A percentile compares a stretch with the other conserved stretches of the same genome.
phyloP scores from a whole-genome alignment of 306 rosid species.

The Cucurbita ficifolia region DNA sequence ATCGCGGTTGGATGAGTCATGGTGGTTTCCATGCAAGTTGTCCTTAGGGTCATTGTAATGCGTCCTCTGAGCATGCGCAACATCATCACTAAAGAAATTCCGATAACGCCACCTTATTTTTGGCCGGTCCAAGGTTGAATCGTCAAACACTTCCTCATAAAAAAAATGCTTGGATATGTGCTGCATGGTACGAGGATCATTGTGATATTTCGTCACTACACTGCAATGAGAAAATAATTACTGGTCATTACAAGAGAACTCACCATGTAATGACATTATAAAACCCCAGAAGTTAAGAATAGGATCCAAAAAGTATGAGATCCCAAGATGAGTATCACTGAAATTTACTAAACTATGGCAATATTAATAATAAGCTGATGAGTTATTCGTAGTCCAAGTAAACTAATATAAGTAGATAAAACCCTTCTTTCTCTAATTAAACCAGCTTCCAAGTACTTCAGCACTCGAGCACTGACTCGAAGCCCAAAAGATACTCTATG shows the following conservation, averaged over 20 bases:
- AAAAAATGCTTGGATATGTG: conserved; percentile 54
- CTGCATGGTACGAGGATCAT: conserved; percentile 32
- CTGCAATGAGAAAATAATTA: conserved; percentile 26
- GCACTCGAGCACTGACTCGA: not conserved
- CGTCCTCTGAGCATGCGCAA: conserved; percentile 21
- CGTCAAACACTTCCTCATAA: conserved; percentile 57
- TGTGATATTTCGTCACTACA: conserved; percentile 34
- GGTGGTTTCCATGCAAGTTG: conserved; percentile 13
- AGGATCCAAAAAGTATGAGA: not conserved
- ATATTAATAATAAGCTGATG: not conserved
- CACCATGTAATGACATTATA: not conserved
- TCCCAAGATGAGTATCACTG: not conserved
- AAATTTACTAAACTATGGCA: not conserved
- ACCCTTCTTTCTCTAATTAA: not conserved
- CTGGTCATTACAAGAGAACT: not conserved
- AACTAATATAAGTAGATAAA: not conserved
- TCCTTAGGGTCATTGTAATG: conserved; percentile 20
- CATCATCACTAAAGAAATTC: conserved; percentile 43
- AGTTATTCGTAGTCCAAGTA: not conserved
- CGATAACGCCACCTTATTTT: conserved; percentile 69
- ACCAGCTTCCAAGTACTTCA: not conserved
- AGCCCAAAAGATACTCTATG: not conserved
- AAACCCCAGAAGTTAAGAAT: no score
- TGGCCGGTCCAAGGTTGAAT: conserved; percentile 42
- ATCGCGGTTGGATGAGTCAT: conserved; percentile 18